These are phyloP conservation scores for Podospora anserina DNA, from an alignment of 495 filamentous ascomycete species.

Conservation along the genomic window DNA sequence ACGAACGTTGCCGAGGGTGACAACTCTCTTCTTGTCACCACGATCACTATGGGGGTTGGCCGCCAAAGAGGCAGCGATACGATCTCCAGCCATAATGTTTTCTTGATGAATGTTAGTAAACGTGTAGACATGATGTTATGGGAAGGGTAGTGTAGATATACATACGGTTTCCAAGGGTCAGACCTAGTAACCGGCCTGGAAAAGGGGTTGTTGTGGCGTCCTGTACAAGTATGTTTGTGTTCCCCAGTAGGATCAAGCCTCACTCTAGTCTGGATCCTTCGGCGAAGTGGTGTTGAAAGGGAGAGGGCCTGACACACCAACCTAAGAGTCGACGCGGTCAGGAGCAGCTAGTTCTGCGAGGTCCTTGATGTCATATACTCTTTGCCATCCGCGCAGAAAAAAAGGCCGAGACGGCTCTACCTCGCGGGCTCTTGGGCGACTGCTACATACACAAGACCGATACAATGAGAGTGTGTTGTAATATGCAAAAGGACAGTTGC, in stretches of 20 bases:
- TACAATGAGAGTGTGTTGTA: neutral
- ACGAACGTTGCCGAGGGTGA: conserved; percentile 47
- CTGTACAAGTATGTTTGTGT: neutral
- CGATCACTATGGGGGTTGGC: conserved; percentile 17
- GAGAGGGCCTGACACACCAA: neutral
- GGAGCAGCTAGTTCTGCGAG: neutral
- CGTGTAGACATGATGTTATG: neutral
- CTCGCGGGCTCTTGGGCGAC: conserved; percentile 2
- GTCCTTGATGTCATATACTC: neutral
- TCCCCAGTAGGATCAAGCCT: neutral
- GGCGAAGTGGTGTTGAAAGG: neutral
- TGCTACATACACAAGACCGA: conserved; percentile 2
- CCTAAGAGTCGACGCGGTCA: neutral
- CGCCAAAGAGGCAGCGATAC: conserved; percentile 23
- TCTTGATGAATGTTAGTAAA: neutral
- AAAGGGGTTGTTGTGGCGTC: neutral
- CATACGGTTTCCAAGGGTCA: neutral
- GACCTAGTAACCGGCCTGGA: neutral
- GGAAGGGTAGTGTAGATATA: neutral
- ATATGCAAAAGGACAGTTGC: conserved; percentile 1
- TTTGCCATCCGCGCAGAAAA: neutral
- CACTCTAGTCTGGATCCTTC: neutral
- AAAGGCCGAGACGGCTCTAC: conserved; percentile 5
- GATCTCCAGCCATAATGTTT: conserved; percentile 14
- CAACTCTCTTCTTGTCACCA: conserved; percentile 19